Evolutionary conservation across 2,329 filamentous ascomycete genomes (phyloP).

Genomic region (Cladosporium sp.): DNA sequence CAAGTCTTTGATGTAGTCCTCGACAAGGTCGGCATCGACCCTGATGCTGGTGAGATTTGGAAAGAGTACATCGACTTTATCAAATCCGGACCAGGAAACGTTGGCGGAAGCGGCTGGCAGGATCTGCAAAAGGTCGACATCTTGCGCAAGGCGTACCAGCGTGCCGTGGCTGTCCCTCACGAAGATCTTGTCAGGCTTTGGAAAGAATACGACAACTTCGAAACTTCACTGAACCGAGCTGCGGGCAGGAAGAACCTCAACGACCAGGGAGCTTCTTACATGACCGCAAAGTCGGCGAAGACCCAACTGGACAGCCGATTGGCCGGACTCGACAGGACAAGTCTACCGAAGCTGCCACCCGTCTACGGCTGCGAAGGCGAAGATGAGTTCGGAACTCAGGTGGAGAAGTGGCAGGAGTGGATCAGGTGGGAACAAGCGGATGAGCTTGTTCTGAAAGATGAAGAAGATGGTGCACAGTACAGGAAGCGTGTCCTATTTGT

Average conservation of each 20-base stretch:
- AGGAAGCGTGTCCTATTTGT: conserved; percentile 77
- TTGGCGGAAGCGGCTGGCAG: conserved; percentile 86
- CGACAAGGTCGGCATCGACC: conserved; percentile 81
- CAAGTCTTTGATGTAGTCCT: conserved; percentile 91
- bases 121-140: conserved; percentile 97
- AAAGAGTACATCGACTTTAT: conserved; percentile 92
- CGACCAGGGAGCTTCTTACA: conserved; percentile 86
- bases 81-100: conserved; percentile 70
- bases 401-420: conserved; percentile 89
- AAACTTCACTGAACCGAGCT: conserved; percentile 87
- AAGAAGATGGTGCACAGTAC: conserved; percentile 70
- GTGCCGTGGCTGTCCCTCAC: conserved; percentile 80
- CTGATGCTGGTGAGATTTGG: conserved; percentile 85
- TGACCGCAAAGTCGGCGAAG: conserved; percentile 89
- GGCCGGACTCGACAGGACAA: conserved; percentile 66
- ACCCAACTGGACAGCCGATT: conserved; percentile 87
- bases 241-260: conserved; percentile 92
- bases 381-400: conserved; percentile 74
- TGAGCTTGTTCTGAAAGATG: conserved; percentile 72
- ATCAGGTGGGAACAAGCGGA: conserved; percentile 93
- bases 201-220: conserved; percentile 97
- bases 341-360: conserved; percentile 74
- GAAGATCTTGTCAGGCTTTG: conserved; percentile 76
- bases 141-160: conserved; percentile 85
- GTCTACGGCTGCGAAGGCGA: conserved; percentile 81